These are phyloP conservation scores for Jaapia argillacea DNA, from an alignment of 768 basidiomycete species.

Conservation along the genomic window DNA sequence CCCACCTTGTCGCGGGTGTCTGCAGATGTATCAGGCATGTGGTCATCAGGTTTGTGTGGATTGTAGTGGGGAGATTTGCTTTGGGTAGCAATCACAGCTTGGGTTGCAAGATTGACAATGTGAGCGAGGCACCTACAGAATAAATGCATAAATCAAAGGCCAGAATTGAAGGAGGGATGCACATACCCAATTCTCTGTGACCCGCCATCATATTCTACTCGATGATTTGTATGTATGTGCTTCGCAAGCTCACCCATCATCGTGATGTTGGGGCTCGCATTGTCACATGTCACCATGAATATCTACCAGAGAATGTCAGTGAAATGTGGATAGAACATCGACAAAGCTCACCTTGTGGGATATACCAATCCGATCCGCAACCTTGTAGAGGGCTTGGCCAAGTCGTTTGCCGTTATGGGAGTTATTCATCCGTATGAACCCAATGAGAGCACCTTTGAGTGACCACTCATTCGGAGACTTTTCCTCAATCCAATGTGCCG, in stretches of 20 bases:
- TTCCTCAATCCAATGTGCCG: constrained; percentile 30
- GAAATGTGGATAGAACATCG: background rate
- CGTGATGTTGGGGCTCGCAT: constrained; percentile 26
- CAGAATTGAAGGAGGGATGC: too few species aligned
- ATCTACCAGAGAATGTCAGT: constrained; percentile 13
- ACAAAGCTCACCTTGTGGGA: constrained; percentile 17
- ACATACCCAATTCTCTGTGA: constrained; percentile 9
- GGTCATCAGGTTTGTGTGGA: constrained; percentile 11
- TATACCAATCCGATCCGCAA: constrained; percentile 18
- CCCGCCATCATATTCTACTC: constrained; percentile 3
- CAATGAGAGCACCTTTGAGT: constrained; percentile 20
- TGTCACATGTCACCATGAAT: constrained; percentile 27
- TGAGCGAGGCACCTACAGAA: constrained; percentile 22
- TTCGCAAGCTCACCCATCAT: constrained; percentile 21
- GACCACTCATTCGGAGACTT: constrained; percentile 14
- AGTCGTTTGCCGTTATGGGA: constrained; percentile 25
- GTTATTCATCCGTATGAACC: constrained; percentile 24
- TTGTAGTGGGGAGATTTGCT: constrained; percentile 17
- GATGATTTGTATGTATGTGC: constrained; percentile 2
- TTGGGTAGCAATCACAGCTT: constrained; percentile 16
- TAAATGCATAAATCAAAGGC: too few species aligned
- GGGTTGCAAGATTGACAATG: constrained; percentile 23
- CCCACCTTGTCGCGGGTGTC: constrained; percentile 15
- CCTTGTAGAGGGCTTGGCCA: constrained; percentile 27
- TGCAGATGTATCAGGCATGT: constrained; percentile 1